These are phyloP conservation scores for Strobilomyces dryophilus DNA, from an alignment of 768 basidiomycete species.

Conservation along the genomic window DNA sequence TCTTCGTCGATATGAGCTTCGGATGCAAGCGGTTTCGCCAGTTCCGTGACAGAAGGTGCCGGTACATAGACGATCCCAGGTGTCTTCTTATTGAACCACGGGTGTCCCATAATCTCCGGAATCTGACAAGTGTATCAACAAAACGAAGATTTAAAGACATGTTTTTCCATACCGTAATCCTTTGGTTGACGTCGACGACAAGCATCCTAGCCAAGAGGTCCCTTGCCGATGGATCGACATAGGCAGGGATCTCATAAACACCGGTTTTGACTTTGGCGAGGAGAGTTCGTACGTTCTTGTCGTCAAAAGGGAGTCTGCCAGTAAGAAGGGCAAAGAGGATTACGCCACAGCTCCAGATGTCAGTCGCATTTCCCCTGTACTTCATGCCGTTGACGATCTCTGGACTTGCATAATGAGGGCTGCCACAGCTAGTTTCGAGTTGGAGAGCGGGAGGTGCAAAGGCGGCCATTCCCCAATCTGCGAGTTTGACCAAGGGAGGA, in stretches of 20 bases:
- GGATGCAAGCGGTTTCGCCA: slow-evolving; percentile 68
- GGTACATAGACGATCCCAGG: slow-evolving; percentile 44
- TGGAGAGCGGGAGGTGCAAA: slow-evolving; percentile 82
- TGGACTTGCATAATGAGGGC: slow-evolving; percentile 94
- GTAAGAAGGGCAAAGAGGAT: slow-evolving; percentile 89
- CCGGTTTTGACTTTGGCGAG: slow-evolving; percentile 86
- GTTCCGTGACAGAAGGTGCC: slow-evolving; percentile 60
- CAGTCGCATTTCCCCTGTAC: slow-evolving; percentile 86
- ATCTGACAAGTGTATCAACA: slow-evolving; percentile 49
- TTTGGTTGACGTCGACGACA: slow-evolving; percentile 71
- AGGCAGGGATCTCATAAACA: slow-evolving; percentile 76
- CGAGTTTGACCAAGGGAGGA: slow-evolving; percentile 88
- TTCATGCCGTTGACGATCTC: slow-evolving; percentile 91
- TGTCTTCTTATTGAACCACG: slow-evolving; percentile 65
- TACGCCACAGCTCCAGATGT: slow-evolving; percentile 97
- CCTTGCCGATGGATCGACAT: slow-evolving; percentile 77
- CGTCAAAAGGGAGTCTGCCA: slow-evolving; percentile 90
- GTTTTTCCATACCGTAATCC: slow-evolving; percentile 65
- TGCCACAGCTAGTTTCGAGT: slow-evolving; percentile 93
- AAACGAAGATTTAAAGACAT: background rate
- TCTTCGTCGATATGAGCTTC: slow-evolving; percentile 71
- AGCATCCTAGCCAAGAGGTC: slow-evolving; percentile 87
- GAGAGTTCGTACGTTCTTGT: slow-evolving; percentile 75
- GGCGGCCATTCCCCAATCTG: slow-evolving; percentile 98
- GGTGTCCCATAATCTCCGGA: slow-evolving; percentile 78